Evolutionary conservation across 805 yeast genomes (phyloP), one percentile per base, ranked within the genome.

Genomic region (Pichia membranifaciens): DNA sequence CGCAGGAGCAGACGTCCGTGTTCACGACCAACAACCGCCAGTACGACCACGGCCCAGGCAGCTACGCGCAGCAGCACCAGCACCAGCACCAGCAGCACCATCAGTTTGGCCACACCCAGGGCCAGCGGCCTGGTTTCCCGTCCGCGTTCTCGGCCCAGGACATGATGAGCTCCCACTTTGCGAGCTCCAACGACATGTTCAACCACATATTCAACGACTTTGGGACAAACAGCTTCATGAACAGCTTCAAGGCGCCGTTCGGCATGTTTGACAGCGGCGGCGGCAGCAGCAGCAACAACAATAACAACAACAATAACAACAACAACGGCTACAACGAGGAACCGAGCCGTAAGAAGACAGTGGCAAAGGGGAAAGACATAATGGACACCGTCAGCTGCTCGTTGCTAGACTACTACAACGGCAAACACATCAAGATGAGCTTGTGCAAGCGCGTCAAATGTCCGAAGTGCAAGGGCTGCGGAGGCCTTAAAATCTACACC

Each of bases 351-450:
- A n/a, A n/a, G n/a, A n/a, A n/a, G n/a, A n/a, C n/a, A 25, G 10
- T 25, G 10, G 29, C 10, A 13, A 70, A 65, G 38, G 83, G 84
- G 5, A 72, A 72, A 18, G 78, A 80, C 51, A 82, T 83, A 44
- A 70, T 66, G 48, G 87, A 83, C 58, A 69, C 71, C 7, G 67
- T 81, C 42, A 65, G 67, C 23, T 78, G 82, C 38, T 58, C 79
- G 0, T 61, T 83, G 42, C 71, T 67, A 5, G 87, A 83, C 45
- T 66, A 82, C 50, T 81, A 77, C 56, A 64, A 58, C 33, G 89
- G 90, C 2, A 81, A 78, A 54, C 64, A 65, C 1, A 62, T 77
- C 29, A 81, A 76, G 61, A 67, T 83, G 22, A 77, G 76, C 42
- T 64, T 83, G 12, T 74, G 76, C 3, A 75, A 75, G 54, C 72